A percentile compares a stretch with the other conserved stretches of the same genome.
Evolutionary conservation across 2,329 filamentous ascomycete genomes (phyloP).

Genomic region (Alternaria hordeiaustralica): DNA sequence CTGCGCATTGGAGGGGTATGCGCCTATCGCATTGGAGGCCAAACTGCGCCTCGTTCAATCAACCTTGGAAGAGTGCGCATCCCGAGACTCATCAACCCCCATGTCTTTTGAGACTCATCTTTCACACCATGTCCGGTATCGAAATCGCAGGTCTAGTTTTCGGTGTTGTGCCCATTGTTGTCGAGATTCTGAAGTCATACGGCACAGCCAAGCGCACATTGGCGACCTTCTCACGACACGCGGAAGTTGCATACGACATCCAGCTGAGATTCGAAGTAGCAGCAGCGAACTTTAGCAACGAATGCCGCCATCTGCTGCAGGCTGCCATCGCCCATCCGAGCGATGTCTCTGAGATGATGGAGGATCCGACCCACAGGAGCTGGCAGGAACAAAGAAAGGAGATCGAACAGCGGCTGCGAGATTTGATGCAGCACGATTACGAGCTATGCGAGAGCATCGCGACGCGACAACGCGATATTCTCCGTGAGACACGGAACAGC

Average conservation of each 20-base stretch:
- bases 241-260: background rate
- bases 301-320: slow-evolving; percentile 12
- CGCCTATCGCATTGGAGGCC: background rate
- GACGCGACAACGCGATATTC: slow-evolving; percentile 10
- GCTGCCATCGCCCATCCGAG: slow-evolving; percentile 4
- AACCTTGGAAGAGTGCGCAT: background rate
- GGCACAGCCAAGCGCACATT: background rate
- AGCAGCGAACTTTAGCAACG: background rate
- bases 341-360: slow-evolving; percentile 14
- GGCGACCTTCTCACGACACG: background rate
- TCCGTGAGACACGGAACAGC: slow-evolving; percentile 9
- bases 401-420: slow-evolving; percentile 8
- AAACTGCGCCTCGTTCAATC: background rate
- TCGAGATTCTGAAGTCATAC: background rate
- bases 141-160: background rate
- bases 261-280: background rate
- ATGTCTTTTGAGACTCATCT: background rate
- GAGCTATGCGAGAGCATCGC: slow-evolving; percentile 11
- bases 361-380: slow-evolving; percentile 1
- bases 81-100: background rate
- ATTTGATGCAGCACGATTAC: slow-evolving; percentile 14
- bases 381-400: slow-evolving; percentile 9
- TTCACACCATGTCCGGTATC: background rate
- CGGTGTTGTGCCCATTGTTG: background rate
- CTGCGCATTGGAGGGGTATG: background rate